Percentiles rank a stretch among this genome's conserved stretches.
Conservation (phyloP, 129 eudicot species). For the Glebionis coronaria region DNA sequence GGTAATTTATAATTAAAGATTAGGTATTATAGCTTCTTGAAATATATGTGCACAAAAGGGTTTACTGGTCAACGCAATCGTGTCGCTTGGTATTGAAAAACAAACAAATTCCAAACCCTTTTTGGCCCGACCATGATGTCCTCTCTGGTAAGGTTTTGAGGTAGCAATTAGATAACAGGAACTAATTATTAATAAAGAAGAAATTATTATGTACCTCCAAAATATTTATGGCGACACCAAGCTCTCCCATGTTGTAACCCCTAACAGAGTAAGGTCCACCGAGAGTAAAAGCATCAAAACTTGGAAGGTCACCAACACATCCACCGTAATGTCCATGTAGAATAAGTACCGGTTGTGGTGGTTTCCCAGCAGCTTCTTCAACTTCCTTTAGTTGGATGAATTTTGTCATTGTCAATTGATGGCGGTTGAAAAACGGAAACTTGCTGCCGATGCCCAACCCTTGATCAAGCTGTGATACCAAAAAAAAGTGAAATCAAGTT, state of each 20-base stretch:
- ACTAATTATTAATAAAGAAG: not conserved
- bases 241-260: constrained; percentile 96
- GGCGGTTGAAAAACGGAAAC: constrained; percentile 86
- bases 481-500: too few species aligned
- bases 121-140: too few species aligned
- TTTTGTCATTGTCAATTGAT: constrained; percentile 66
- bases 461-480: constrained; percentile 72
- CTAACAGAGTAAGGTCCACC: constrained; percentile 97
- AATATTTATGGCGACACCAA: constrained; percentile 91
- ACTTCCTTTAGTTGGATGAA: constrained; percentile 72
- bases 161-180: too few species aligned
- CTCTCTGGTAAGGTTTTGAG: too few species aligned
- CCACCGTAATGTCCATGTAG: constrained; percentile 99
- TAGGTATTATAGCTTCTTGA: too few species aligned
- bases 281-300: constrained; percentile 86
- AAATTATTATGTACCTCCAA: constrained; percentile 58
- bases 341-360: constrained; percentile 90
- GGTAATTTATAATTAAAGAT: too few species aligned
- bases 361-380: constrained; percentile 88
- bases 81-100: too few species aligned
- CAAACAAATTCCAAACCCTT: too few species aligned
- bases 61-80: too few species aligned
- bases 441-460: constrained; percentile 87
- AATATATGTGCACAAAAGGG: too few species aligned
- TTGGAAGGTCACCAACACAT: constrained; percentile 98